phyloP scores from a whole-genome alignment of 176 grass and related monocot species.

The Juncus inflexus region DNA sequence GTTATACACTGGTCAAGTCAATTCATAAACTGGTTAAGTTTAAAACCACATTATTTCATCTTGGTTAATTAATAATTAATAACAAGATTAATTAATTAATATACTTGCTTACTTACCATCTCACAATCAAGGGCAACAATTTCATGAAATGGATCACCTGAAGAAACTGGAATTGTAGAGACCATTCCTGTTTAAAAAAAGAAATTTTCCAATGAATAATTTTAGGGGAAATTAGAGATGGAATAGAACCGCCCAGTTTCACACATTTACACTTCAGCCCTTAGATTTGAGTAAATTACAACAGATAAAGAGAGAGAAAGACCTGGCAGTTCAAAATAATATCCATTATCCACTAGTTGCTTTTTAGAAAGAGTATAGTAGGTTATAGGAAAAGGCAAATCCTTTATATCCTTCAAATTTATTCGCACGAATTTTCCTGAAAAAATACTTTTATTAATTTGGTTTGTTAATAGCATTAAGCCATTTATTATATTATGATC shows the following conservation, averaged over 20 bases:
- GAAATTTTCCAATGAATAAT: not conserved
- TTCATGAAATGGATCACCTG: conserved; percentile 48
- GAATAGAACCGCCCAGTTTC: conserved; percentile 4
- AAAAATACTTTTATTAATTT: conserved; percentile 9
- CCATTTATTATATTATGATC: conserved; percentile 11
- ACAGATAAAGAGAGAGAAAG: not conserved
- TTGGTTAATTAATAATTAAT: not conserved
- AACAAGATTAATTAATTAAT: conserved; percentile 25
- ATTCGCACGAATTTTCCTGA: conserved; percentile 43
- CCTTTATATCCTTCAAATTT: conserved; percentile 50
- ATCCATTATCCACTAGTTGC: conserved; percentile 86
- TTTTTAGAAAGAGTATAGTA: conserved; percentile 75
- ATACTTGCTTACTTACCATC: conserved; percentile 50
- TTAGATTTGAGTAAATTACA: conserved; percentile 4
- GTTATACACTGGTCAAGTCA: conserved; percentile 71
- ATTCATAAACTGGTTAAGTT: conserved; percentile 18
- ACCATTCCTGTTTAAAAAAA: conserved; percentile 54
- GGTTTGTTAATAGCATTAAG: conserved; percentile 4
- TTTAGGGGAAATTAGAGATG: not conserved
- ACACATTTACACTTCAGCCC: not conserved
- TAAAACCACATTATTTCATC: conserved; percentile 15
- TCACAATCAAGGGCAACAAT: conserved; percentile 97
- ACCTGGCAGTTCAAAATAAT: conserved; percentile 61
- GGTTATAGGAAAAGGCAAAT: conserved; percentile 73
- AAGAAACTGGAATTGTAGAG: conserved; percentile 60